A percentile compares a stretch with the other conserved stretches of the same genome.
Evolutionary conservation across 2,329 filamentous ascomycete species (phyloP).

Genomic region (Nemania serpens): DNA sequence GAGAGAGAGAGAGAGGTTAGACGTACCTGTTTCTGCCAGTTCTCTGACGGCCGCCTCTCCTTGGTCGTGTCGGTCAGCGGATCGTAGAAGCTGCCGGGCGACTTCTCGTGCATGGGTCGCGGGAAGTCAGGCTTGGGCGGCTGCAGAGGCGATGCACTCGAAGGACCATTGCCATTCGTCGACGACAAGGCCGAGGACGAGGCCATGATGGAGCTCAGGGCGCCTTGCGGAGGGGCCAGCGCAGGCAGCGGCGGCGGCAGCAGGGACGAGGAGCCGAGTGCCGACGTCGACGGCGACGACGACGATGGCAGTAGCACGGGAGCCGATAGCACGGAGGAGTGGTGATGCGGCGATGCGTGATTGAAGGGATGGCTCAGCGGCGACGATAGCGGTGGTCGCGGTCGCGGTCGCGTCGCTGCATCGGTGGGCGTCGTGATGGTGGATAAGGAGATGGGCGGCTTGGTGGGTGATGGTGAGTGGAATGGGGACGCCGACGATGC

Average conservation of each 20-base stretch:
- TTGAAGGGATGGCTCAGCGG: constrained; percentile 37
- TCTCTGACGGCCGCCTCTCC: constrained; percentile 45
- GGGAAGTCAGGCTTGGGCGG: constrained; percentile 43
- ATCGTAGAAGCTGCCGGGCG: constrained; percentile 50
- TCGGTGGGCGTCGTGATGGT: constrained; percentile 36
- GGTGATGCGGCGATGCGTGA: constrained; percentile 36
- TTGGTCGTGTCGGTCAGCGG: constrained; percentile 50
- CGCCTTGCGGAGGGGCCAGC: constrained; percentile 42
- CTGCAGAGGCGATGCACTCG: constrained; percentile 43
- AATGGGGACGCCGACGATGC: constrained; percentile 30
- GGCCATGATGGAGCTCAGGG: constrained; percentile 41
- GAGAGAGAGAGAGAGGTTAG: neutral
- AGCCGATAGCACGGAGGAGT: constrained; percentile 21
- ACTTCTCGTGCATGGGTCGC: constrained; percentile 45
- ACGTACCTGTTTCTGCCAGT: constrained; percentile 43
- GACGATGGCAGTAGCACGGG: constrained; percentile 15
- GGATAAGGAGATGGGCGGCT: constrained; percentile 30
- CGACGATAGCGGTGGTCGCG: constrained; percentile 37
- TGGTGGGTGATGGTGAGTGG: constrained; percentile 31
- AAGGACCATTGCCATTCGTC: constrained; percentile 38
- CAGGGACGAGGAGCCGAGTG: constrained; percentile 7
- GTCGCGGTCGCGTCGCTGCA: constrained; percentile 28
- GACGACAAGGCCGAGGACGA: constrained; percentile 39
- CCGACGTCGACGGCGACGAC: constrained; percentile 26
- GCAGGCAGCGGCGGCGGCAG: constrained; percentile 33